Percentiles rank a stretch among this genome's conserved stretches.
Conservation (phyloP, 164 flowering plant genomes). For the Magnolia officinalis region DNA sequence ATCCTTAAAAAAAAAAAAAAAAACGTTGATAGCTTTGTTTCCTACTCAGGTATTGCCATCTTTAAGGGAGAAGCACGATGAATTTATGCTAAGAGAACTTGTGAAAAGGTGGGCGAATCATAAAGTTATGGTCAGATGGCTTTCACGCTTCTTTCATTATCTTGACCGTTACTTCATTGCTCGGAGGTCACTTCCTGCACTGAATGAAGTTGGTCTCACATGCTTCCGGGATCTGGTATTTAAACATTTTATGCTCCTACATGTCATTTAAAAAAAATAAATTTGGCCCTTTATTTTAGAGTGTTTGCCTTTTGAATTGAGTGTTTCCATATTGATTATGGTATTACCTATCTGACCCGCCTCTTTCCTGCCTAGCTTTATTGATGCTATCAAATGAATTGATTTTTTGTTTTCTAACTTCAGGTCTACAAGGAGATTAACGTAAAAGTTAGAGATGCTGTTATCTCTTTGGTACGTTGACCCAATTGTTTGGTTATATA, state of each 20-base stretch:
- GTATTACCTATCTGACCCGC: neutral
- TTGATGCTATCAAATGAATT: neutral
- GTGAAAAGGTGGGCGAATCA: conserved; percentile 93
- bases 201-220: conserved; percentile 87
- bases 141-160: conserved; percentile 85
- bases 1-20: no score
- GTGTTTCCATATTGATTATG: neutral
- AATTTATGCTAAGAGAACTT: conserved; percentile 91
- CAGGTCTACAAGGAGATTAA: conserved; percentile 17
- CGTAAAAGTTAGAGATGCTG: conserved; percentile 20
- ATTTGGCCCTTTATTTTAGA: no score
- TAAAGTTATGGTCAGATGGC: conserved; percentile 96
- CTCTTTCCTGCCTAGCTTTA: neutral
- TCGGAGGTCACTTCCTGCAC: conserved; percentile 77
- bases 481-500: neutral
- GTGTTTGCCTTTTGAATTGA: neutral
- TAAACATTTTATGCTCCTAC: neutral
- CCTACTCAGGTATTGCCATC: conserved; percentile 76
- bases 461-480: conserved; percentile 17
- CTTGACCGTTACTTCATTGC: conserved; percentile 90
- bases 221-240: conserved; percentile 89
- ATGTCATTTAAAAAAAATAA: no score
- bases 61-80: conserved; percentile 88
- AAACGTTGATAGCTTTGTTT: neutral
- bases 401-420: neutral